Evolutionary conservation across 768 basidiomycete species (phyloP), one percentile per base, ranked within the genome.

Genomic region (Myochromella boudieri): DNA sequence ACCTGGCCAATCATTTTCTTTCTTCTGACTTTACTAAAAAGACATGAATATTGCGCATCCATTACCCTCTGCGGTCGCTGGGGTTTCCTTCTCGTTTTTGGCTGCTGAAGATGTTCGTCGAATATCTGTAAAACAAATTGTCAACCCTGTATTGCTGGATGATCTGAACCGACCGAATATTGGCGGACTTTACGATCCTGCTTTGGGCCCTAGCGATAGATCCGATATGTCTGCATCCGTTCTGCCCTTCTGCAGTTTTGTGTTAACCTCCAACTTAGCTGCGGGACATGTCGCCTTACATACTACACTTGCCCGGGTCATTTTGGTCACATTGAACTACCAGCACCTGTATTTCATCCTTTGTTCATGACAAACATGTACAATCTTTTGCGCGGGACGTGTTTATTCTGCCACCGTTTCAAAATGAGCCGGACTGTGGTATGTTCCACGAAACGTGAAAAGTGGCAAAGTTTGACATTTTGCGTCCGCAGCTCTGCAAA

Each of bases 241-340:
- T 33, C 28, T 46, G 26, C 45, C 22, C 24, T 38, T 40, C 37
- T 37, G 8, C 34, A 21, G 21, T 33, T 43, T 45, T 17, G 59
- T 41, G 58, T 52, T 42, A 40, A 39, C 51, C 22, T 31, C 33
- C 48, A 26, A 21, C 38, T 18, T 62, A 99, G 95, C 49, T 99
- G 97, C 65, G 75, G 87, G 53, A 97, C 97, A 67, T 99, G 97
- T 64, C 86, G 80, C 48, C 80, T 97, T 59, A 90, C 84, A 37
- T 95, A 93, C 61, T 98, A 87, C 70, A 86, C 87, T 49, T 99
- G 97, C 66, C 95, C 97, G 1, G 97, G 97, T 14, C 97, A 99
- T 67, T 99, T 88, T 68, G 97, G 97, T 17, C 97, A 98, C 67
- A 95, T 99, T 51, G 93, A 97, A 51, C 80, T 99, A 5, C 94